Conservation (phyloP, 2,329 filamentous ascomycete genomes). For the Simplicillium aogashimaense region DNA sequence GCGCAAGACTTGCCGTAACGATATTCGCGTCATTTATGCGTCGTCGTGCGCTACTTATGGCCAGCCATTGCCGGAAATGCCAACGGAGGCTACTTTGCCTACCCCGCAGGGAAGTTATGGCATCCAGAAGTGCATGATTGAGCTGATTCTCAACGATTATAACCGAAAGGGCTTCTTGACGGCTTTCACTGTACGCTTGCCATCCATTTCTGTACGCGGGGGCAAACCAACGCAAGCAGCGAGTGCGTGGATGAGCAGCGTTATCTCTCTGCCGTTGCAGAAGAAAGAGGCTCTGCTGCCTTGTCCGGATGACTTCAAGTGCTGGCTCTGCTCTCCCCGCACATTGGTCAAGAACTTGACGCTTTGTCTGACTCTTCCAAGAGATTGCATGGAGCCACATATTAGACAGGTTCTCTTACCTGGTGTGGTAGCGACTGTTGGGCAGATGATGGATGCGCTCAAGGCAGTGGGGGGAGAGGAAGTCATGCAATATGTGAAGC, state of each 20-base stretch:
- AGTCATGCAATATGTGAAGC: conserved; percentile 28
- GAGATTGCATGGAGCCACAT: conserved; percentile 6
- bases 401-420: conserved; percentile 39
- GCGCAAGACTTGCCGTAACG: conserved; percentile 25
- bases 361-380: conserved; percentile 18
- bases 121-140: conserved; percentile 49
- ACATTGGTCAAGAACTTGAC: conserved; percentile 39
- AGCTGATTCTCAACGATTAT: conserved; percentile 20
- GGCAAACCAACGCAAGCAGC: conserved; percentile 48
- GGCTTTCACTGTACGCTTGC: conserved; percentile 44
- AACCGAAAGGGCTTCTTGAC: conserved; percentile 43
- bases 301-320: conserved; percentile 31
- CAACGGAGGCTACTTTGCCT: conserved; percentile 29
- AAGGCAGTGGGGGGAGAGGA: conserved; percentile 36
- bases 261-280: conserved; percentile 43
- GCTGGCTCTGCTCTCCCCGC: conserved; percentile 42
- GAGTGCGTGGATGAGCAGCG: conserved; percentile 47
- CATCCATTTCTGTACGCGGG: conserved; percentile 48
- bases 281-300: conserved; percentile 38
- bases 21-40: conserved; percentile 45
- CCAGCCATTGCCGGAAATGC: conserved; percentile 34
- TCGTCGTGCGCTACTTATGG: conserved; percentile 51
- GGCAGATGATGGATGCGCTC: conserved; percentile 41
- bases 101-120: conserved; percentile 50
- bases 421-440: conserved; percentile 40